phyloP scores from a whole-genome alignment of 2,329 filamentous ascomycete species.

The Trichocomaceae sp. region DNA sequence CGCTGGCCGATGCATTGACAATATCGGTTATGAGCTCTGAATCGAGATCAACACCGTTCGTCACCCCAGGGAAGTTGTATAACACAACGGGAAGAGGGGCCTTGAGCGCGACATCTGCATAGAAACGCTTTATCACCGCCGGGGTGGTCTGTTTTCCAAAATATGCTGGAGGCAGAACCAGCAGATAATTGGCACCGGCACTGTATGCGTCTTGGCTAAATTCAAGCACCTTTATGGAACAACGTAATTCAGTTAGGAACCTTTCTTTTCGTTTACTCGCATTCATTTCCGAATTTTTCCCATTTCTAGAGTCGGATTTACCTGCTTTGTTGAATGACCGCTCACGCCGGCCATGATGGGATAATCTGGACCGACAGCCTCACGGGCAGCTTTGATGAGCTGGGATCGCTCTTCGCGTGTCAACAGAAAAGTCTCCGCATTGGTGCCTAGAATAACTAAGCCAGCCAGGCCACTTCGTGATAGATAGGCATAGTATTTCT shows the following conservation, averaged over 20 bases:
- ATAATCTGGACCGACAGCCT: constrained; percentile 47
- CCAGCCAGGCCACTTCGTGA: constrained; percentile 46
- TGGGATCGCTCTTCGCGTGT: constrained; percentile 54
- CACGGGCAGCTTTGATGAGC: constrained; percentile 52
- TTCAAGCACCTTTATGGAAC: constrained; percentile 36
- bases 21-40: constrained; percentile 54
- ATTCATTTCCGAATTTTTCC: not conserved
- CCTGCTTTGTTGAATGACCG: constrained; percentile 59
- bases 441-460: constrained; percentile 50
- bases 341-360: constrained; percentile 59
- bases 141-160: constrained; percentile 58
- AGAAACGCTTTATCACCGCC: constrained; percentile 55
- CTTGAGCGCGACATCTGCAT: constrained; percentile 48
- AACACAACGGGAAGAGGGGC: constrained; percentile 54
- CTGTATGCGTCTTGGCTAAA: constrained; percentile 52
- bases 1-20: constrained; percentile 38
- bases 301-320: constrained; percentile 17
- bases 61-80: constrained; percentile 65
- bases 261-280: too few species aligned
- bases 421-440: constrained; percentile 51
- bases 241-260: not conserved
- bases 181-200: constrained; percentile 56
- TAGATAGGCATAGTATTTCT: constrained; percentile 48
- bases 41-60: constrained; percentile 62
- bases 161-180: constrained; percentile 59